Evolutionary conservation across 768 basidiomycete genomes (phyloP).

Genomic region (Psilocybe tampanensis): DNA sequence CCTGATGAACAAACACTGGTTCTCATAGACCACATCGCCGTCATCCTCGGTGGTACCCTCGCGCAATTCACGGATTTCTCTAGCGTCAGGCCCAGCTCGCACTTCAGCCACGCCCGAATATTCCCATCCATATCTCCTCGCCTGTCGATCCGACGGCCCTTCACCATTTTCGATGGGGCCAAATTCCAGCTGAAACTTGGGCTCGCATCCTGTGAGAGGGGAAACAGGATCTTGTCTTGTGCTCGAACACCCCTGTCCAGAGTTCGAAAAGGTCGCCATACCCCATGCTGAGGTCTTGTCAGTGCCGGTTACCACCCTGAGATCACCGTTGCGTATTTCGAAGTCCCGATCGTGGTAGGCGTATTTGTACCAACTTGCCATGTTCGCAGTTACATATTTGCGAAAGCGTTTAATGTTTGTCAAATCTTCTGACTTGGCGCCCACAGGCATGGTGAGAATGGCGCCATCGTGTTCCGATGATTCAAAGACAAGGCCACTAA

Average conservation of each 20-base stretch:
- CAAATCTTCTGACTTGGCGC: conserved; percentile 12
- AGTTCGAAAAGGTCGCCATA: conserved; percentile 18
- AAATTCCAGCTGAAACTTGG: not conserved
- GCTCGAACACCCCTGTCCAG: not conserved
- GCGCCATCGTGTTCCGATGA: conserved; percentile 15
- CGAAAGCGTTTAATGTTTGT: not conserved
- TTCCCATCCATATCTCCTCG: conserved; percentile 3
- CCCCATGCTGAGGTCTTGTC: conserved; percentile 26
- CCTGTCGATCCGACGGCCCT: not conserved
- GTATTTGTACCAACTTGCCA: conserved; percentile 16
- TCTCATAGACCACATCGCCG: not conserved
- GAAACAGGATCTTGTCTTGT: not conserved
- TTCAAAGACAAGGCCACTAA: conserved; percentile 4
- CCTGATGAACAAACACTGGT: conserved; percentile 11
- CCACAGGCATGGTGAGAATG: conserved; percentile 16
- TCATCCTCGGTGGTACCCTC: not conserved
- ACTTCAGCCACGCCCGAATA: conserved; percentile 5
- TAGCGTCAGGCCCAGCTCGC: conserved; percentile 1
- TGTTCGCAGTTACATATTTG: conserved; percentile 4
- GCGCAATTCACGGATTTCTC: not conserved
- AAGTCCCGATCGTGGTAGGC: conserved; percentile 15
- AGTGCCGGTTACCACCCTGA: conserved; percentile 26
- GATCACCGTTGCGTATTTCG: conserved; percentile 20
- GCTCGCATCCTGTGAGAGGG: not conserved
- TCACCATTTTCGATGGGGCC: not conserved